phyloP scores from a whole-genome alignment of 1,284 basidiomycete genomes.

The Neonothopanus nambi region DNA sequence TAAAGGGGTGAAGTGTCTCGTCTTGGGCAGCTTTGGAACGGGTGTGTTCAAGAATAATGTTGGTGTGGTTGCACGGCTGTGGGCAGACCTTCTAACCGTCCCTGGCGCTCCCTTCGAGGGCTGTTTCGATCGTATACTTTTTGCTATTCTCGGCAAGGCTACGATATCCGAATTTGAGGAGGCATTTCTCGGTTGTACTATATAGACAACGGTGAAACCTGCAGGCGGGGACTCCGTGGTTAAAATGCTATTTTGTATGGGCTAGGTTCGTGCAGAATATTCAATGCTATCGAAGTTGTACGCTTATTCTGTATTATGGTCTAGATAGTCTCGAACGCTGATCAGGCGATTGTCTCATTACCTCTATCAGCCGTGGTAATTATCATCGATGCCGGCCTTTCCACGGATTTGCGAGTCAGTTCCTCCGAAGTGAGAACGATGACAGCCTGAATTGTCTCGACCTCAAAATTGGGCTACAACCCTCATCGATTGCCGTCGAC shows the following conservation, averaged over 20 bases:
- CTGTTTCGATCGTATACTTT: slow-evolving; percentile 63
- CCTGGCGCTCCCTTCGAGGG: slow-evolving; percentile 48
- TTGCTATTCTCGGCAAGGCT: slow-evolving; percentile 58
- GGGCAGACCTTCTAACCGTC: slow-evolving; percentile 55
- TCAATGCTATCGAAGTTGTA: background rate
- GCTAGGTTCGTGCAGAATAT: too few species aligned
- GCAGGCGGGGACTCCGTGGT: too few species aligned
- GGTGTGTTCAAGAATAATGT: slow-evolving; percentile 70
- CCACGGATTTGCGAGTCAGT: too few species aligned
- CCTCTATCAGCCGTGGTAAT: too few species aligned
- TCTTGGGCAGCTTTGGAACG: slow-evolving; percentile 74
- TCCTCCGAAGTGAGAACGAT: too few species aligned
- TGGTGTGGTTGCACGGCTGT: slow-evolving; percentile 52
- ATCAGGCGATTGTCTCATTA: too few species aligned
- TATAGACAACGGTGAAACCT: too few species aligned
- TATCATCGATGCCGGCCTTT: too few species aligned
- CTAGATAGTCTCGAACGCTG: background rate
- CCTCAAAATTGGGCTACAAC: too few species aligned
- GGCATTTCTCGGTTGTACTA: slow-evolving; percentile 28
- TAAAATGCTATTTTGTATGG: too few species aligned
- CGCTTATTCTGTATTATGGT: background rate
- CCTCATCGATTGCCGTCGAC: too few species aligned
- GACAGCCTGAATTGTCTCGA: too few species aligned
- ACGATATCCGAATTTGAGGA: slow-evolving; percentile 52
- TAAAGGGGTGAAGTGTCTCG: slow-evolving; percentile 53